Percentiles rank a stretch among this genome's conserved stretches.
These are phyloP conservation scores for Penicillium silybi DNA, from an alignment of 495 filamentous ascomycete genomes.

Conservation along the genomic window DNA sequence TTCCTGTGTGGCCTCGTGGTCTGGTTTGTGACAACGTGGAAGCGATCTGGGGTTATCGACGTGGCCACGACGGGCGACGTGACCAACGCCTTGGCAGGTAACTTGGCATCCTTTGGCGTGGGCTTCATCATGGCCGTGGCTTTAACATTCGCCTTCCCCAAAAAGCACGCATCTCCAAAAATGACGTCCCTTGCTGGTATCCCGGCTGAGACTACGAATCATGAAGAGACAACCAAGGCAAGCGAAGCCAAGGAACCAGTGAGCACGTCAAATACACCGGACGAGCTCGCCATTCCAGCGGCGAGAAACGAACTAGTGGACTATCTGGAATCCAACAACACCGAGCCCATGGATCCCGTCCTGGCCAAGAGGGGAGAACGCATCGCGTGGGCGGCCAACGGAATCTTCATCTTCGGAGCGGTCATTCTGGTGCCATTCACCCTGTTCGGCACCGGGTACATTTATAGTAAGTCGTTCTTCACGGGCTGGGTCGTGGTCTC, in stretches of 20 bases:
- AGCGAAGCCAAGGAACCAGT: not conserved
- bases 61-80: conserved; percentile 32
- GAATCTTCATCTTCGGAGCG: conserved; percentile 28
- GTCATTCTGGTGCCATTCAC: conserved; percentile 40
- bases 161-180: conserved; percentile 16
- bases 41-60: conserved; percentile 27
- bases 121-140: conserved; percentile 31
- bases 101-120: conserved; percentile 30
- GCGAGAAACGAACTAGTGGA: conserved; percentile 34
- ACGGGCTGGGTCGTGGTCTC: conserved; percentile 43
- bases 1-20: conserved; percentile 25
- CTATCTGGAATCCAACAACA: conserved; percentile 32
- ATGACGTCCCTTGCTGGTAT: not conserved
- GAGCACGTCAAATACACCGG: not conserved
- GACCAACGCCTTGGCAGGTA: conserved; percentile 39
- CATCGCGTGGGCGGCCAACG: conserved; percentile 25
- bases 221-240: not conserved
- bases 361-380: conserved; percentile 25
- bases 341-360: conserved; percentile 37
- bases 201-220: not conserved
- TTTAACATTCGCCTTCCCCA: conserved; percentile 31
- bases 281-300: not conserved
- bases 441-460: conserved; percentile 35
- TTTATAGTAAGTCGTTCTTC: conserved; percentile 35
- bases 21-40: conserved; percentile 35